Base-by-base conservation (phyloP, 2,329 filamentous ascomycete species). In the Calonectria pteridis region DNA sequence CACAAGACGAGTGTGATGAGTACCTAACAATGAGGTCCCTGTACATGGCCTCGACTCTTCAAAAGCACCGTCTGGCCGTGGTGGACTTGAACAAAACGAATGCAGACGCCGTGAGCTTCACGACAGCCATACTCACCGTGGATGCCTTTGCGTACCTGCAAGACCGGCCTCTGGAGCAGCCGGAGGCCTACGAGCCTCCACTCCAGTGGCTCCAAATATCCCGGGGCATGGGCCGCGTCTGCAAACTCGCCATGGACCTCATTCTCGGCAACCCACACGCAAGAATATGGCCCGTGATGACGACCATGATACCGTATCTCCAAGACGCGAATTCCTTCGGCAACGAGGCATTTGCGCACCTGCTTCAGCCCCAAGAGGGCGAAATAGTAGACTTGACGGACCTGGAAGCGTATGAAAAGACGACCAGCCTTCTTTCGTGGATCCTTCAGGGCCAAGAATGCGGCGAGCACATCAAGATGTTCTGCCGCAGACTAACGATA, bases 171-270 rank as follows among this genome's bases (percentile, higher is more conserved):
- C 51, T 40, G 23, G 23, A 40, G 6, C 28, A 18, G 18, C 20
- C 77, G 18, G 35, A 69, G 20, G 73, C 74, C 0, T 81, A 81
- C 53, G 68, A 77, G 14, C 76, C 80, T 4, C 80, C 79, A 4
- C 64, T 75, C 13, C 77, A 78, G 46, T 81, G 78, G 79, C 73
- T 81, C 2, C 72, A 78, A n/a, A 72, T 80, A 16, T 77, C 75
- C 26, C 73, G 77, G 16, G 77, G 76, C 53, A 75, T 80, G 35
- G 76, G 74, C 10, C 72, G 75, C 16, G 75, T 79, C 14, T 78
- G 78, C 40, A 55, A 73, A 18, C 64, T 71, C 0, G 73, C 75
- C 0, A 37, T 74, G 33, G 31, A 59, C 13, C 68, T 79, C 6
- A 50, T 80, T 13, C 46, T 51, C 0, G 71, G 73, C 40, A 51